Conservation (phyloP, 139 green algal species). For the Picochlorum sp. region DNA sequence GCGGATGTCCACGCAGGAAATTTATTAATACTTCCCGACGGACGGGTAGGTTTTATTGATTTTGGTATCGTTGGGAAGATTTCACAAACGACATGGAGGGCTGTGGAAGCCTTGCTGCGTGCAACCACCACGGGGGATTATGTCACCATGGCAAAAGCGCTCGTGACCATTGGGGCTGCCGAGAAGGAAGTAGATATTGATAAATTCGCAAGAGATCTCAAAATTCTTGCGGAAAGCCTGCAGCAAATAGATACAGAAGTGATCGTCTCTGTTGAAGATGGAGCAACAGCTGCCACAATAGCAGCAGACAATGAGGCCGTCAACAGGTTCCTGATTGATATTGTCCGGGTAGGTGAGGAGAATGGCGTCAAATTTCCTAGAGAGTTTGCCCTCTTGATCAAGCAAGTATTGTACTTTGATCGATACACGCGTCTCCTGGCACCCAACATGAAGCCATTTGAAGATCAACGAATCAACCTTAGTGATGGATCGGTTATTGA, state of each 20-base stretch:
- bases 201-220: slow-evolving; percentile 61
- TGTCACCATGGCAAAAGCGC: slow-evolving; percentile 61
- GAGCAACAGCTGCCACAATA: slow-evolving; percentile 41
- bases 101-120: slow-evolving; percentile 65
- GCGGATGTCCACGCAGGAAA: slow-evolving; percentile 95
- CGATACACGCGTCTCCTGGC: slow-evolving; percentile 82
- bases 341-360: slow-evolving; percentile 75
- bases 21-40: slow-evolving; percentile 75
- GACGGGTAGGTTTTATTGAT: slow-evolving; percentile 76
- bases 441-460: slow-evolving; percentile 54
- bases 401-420: slow-evolving; percentile 96
- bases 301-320: slow-evolving; percentile 69
- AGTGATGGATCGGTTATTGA: neutral
- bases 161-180: slow-evolving; percentile 52
- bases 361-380: slow-evolving; percentile 87
- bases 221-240: slow-evolving; percentile 48
- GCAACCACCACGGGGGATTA: slow-evolving; percentile 57
- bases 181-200: slow-evolving; percentile 47
- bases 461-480: slow-evolving; percentile 59
- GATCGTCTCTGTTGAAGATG: slow-evolving; percentile 12
- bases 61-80: slow-evolving; percentile 93
- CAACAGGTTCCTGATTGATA: slow-evolving; percentile 73
- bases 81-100: slow-evolving; percentile 48
- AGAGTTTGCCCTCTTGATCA: slow-evolving; percentile 94
- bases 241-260: slow-evolving; percentile 32